A percentile compares a stretch with the other conserved stretches of the same genome.
Conservation (phyloP, 176 grass and related monocot genomes). For the Ensete ventricosum region DNA sequence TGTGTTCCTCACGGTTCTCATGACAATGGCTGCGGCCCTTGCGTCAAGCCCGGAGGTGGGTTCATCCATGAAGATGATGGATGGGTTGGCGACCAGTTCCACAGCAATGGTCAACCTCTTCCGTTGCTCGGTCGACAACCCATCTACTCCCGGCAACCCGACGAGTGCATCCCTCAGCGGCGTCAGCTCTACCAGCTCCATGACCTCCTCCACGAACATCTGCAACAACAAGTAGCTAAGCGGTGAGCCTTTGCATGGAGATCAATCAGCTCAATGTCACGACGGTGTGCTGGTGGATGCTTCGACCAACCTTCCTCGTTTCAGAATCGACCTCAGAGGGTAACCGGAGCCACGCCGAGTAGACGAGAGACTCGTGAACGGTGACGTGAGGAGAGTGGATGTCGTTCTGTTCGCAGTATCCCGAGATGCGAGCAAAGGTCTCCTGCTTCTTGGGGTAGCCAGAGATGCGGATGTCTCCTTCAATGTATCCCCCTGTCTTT, state of each 20-base stretch:
- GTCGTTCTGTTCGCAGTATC: slow-evolving; percentile 80
- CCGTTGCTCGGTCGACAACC: slow-evolving; percentile 75
- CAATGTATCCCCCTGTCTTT: slow-evolving; percentile 71
- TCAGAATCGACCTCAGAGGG: slow-evolving; percentile 32
- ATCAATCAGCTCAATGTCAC: slow-evolving; percentile 4
- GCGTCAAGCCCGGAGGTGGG: slow-evolving; percentile 81
- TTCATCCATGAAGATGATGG: slow-evolving; percentile 93
- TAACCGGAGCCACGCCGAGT: slow-evolving; percentile 54
- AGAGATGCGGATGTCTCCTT: slow-evolving; percentile 54
- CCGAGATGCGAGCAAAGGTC: slow-evolving; percentile 75
- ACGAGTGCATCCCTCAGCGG: slow-evolving; percentile 60
- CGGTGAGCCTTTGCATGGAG: not conserved
- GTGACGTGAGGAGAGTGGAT: slow-evolving; percentile 83
- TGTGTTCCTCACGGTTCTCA: slow-evolving; percentile 75
- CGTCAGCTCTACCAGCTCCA: slow-evolving; percentile 74
- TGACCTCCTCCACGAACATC: slow-evolving; percentile 83
- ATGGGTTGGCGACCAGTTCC: slow-evolving; percentile 80
- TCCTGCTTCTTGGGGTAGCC: slow-evolving; percentile 85
- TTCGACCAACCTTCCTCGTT: slow-evolving; percentile 61
- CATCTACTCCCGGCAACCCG: slow-evolving; percentile 58
- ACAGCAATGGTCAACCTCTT: slow-evolving; percentile 82
- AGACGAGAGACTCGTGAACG: slow-evolving; percentile 60
- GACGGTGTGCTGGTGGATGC: not conserved
- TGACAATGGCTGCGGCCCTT: slow-evolving; percentile 83
- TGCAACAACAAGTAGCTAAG: slow-evolving; percentile 7